Evolutionary conservation across 2,329 filamentous ascomycete species (phyloP), one percentile per base, ranked within the genome.

Genomic region (Diaporthe australafricana): DNA sequence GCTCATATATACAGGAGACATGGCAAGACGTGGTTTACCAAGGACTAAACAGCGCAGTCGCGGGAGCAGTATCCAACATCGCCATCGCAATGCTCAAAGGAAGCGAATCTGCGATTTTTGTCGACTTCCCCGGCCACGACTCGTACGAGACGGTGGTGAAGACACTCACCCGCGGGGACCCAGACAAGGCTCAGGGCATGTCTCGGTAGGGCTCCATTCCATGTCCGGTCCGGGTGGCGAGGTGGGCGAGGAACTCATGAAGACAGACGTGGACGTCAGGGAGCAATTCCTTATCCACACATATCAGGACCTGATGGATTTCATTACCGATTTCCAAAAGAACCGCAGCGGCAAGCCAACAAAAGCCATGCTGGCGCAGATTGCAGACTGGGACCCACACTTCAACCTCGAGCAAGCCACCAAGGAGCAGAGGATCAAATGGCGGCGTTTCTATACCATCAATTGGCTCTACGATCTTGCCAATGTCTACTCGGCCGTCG

Each of bases 1-100:
- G 48, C 7, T 5, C 14, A 1, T 27, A 16, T 12, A 1, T 50
- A 1, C 5, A 5, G 9, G 2, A 7, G 5, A 1, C 17, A 1
- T 50, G 48, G 48, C 1, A 1, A 14, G 5, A 14, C 9, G 22
- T 50, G 27, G 48, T 25, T 14, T 14, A 27, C 3, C 1, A 14
- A 5, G 6, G n/a, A 3, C 17, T 27, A 2, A 50, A 50, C 14
- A 27, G 25, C 48, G 48, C 48, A 5, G 17, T 14, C 2, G 48
- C 48, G 27, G 48, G 48, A 25, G 22, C 12, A n/a, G 25, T 27
- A 14, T 50, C 48, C 2, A 50, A 27, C 22, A 27, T 27, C 5
- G 48, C 48, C 22, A 27, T 27, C 5, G 48, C 48, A 11, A 50
- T 22, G 11, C 11, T 27, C 22, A 27, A 50, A 25, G 22, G 48